phyloP scores from a whole-genome alignment of 2,329 filamentous ascomycete species.

The Fusarium sublunatum region DNA sequence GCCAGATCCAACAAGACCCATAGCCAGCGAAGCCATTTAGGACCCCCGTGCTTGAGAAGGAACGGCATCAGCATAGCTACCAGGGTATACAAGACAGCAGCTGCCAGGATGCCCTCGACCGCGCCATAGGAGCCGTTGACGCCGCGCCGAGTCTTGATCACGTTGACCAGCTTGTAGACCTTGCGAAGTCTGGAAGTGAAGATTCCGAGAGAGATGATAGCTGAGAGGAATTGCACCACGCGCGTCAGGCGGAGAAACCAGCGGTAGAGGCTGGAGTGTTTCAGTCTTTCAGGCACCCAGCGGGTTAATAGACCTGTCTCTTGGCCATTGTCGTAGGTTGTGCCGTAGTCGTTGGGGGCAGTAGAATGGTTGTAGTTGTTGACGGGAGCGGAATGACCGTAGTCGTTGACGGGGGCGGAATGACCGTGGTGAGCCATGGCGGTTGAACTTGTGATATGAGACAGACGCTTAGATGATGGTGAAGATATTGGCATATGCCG shows the following conservation, averaged over 20 bases:
- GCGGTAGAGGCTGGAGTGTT: conserved; percentile 29
- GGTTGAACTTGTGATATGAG: background rate
- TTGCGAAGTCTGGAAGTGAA: conserved; percentile 28
- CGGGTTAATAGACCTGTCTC: conserved; percentile 22
- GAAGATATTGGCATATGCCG: no score
- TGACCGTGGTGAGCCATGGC: background rate
- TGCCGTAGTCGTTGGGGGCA: conserved; percentile 15
- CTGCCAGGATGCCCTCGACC: conserved; percentile 35
- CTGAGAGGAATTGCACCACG: conserved; percentile 26
- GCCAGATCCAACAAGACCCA: conserved; percentile 21
- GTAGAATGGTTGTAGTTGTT: background rate
- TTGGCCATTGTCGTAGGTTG: background rate
- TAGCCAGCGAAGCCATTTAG: conserved; percentile 26
- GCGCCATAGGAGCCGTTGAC: conserved; percentile 21
- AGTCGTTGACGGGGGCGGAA: background rate
- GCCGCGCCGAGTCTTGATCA: conserved; percentile 23
- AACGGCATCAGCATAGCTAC: conserved; percentile 19
- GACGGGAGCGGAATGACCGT: background rate
- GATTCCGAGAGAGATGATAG: conserved; percentile 27
- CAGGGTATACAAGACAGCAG: conserved; percentile 31
- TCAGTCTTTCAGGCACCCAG: conserved; percentile 19
- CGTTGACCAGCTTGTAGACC: conserved; percentile 19
- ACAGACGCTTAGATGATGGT: no score
- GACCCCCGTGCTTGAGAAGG: conserved; percentile 19
- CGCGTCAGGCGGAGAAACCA: conserved; percentile 33